phyloP scores from a whole-genome alignment of 345 rosid genomes.

The Gynandropsis gynandra region DNA sequence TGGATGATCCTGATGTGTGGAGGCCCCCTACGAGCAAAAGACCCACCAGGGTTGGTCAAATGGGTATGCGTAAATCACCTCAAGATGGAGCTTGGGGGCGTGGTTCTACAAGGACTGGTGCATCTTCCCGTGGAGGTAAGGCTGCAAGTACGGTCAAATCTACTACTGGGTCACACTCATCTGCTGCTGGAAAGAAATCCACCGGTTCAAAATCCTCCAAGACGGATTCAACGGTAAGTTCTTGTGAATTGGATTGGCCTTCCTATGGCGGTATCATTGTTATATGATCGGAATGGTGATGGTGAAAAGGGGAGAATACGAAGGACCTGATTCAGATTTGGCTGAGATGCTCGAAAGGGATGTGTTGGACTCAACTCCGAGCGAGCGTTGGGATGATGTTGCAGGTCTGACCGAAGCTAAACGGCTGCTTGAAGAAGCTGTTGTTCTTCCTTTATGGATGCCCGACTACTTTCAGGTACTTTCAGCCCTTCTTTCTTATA shows the following conservation, averaged over 20 bases:
- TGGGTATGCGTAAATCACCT: constrained; percentile 72
- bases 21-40: constrained; percentile 80
- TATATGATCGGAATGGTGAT: constrained; percentile 60
- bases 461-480: constrained; percentile 98
- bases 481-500: constrained; percentile 1
- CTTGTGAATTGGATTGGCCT: neutral
- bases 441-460: constrained; percentile 99
- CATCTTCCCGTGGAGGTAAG: constrained; percentile 71
- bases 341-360: constrained; percentile 99
- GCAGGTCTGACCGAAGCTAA: constrained; percentile 99
- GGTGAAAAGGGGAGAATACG: constrained; percentile 76
- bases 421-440: constrained; percentile 97
- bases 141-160: constrained; percentile 51
- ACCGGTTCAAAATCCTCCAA: constrained; percentile 64
- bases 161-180: constrained; percentile 54
- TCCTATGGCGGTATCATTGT: too few relatives aligned
- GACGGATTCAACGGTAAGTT: constrained; percentile 67
- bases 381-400: constrained; percentile 99
- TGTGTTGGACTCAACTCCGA: constrained; percentile 93
- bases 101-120: constrained; percentile 45
- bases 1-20: constrained; percentile 99
- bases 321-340: constrained; percentile 96
- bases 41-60: constrained; percentile 72
- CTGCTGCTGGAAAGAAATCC: constrained; percentile 69
- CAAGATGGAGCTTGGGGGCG: constrained; percentile 96